Conservation (phyloP, 108 stramenopile species). For the Cyclostephanos invisitatus region DNA sequence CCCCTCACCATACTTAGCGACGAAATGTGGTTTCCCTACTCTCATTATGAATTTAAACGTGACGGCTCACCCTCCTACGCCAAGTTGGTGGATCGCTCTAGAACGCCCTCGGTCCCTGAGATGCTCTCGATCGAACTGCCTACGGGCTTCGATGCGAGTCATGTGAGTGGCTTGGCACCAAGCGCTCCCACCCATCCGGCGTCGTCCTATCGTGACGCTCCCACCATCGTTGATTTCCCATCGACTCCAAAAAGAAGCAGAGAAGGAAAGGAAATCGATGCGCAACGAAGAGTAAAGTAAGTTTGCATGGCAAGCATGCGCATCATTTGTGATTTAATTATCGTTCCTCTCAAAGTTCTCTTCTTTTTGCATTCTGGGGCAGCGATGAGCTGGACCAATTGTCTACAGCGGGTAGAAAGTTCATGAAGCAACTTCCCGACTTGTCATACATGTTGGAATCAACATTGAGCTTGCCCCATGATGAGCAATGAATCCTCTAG, state of each 20-base stretch:
- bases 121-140: conserved; percentile 43
- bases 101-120: conserved; percentile 38
- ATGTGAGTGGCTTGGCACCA: conserved; percentile 15
- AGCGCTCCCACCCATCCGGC: background rate
- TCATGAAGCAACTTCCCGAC: conserved; percentile 39
- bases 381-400: conserved; percentile 21
- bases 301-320: background rate
- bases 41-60: conserved; percentile 37
- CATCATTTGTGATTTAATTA: background rate
- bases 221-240: conserved; percentile 33
- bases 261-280: conserved; percentile 4
- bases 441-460: conserved; percentile 45
- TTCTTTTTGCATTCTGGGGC: background rate
- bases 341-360: background rate
- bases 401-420: conserved; percentile 34
- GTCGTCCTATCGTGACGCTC: conserved; percentile 13
- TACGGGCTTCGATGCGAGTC: conserved; percentile 45
- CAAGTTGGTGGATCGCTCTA: conserved; percentile 12
- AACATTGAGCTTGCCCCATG: conserved; percentile 19
- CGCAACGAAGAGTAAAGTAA: conserved; percentile 6
- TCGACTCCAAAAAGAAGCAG: conserved; percentile 6
- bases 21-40: conserved; percentile 48
- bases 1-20: conserved; percentile 35
- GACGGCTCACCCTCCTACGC: conserved; percentile 30
- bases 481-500: background rate